Evolutionary conservation across 2,329 filamentous ascomycete genomes (phyloP).

Genomic region (Trichoderma atroviride): DNA sequence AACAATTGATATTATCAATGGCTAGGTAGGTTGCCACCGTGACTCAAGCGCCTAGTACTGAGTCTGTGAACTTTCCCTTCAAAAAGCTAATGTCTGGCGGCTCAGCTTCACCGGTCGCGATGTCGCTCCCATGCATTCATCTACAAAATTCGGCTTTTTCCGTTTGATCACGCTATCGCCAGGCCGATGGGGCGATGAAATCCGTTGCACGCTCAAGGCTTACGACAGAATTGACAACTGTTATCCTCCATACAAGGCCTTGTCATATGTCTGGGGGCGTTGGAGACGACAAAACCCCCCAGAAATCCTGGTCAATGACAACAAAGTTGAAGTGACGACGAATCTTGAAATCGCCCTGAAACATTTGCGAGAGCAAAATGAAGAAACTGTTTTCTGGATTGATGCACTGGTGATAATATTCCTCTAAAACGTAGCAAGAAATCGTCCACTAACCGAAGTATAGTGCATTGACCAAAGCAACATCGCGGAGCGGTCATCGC

Average conservation of each 20-base stretch:
- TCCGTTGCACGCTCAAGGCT: background rate
- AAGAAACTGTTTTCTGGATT: background rate
- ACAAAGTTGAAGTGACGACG: background rate
- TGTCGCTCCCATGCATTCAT: no score
- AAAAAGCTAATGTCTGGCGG: no score
- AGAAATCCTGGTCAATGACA: background rate
- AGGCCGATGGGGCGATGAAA: background rate
- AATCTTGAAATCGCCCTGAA: background rate
- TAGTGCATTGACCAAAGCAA: slow-evolving; percentile 8
- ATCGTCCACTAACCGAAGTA: background rate
- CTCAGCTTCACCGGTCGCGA: no score
- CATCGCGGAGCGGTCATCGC: background rate
- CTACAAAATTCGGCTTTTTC: background rate
- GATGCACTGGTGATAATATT: background rate
- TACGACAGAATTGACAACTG: background rate
- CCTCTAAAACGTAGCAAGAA: background rate
- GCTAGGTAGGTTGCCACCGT: no score
- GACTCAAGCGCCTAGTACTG: no score
- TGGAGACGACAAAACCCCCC: background rate
- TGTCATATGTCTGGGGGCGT: background rate
- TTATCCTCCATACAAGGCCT: background rate
- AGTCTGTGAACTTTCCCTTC: no score
- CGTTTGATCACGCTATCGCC: background rate
- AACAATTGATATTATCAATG: no score
- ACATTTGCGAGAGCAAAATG: background rate